Evolutionary conservation across 345 rosid genomes (phyloP).

Genomic region (Carallia brachiata): DNA sequence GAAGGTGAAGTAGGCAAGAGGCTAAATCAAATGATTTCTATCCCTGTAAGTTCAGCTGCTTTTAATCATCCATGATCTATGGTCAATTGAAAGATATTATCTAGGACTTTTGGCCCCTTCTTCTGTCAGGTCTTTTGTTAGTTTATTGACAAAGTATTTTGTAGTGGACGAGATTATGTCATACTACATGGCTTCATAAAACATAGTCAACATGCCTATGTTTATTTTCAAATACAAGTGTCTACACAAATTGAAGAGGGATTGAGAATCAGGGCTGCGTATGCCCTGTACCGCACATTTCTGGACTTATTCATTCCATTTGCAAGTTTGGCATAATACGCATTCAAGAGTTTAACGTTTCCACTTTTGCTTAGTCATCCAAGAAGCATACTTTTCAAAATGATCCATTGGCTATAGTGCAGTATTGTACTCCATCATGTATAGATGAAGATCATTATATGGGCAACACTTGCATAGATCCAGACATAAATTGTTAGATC

Average conservation of each 20-base stretch:
- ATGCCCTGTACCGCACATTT: neutral
- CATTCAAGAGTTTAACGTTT: neutral
- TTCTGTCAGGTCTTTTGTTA: too few species aligned
- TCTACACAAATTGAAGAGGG: too few species aligned
- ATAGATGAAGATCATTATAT: neutral
- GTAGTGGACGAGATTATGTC: too few species aligned
- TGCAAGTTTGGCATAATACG: neutral
- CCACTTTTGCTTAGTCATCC: neutral
- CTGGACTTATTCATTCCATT: neutral
- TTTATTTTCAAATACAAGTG: too few species aligned
- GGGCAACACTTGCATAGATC: too few species aligned
- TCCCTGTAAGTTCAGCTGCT: slow-evolving; percentile 56
- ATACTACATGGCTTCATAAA: too few species aligned
- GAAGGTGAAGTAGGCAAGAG: slow-evolving; percentile 79
- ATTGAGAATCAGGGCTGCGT: too few species aligned
- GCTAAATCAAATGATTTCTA: slow-evolving; percentile 72
- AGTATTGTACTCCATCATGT: neutral
- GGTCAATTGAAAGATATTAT: neutral
- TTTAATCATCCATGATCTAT: neutral
- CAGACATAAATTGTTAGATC: too few species aligned
- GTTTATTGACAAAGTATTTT: too few species aligned
- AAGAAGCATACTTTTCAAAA: neutral
- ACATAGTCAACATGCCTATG: too few species aligned
- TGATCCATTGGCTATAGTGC: neutral
- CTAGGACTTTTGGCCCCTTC: neutral